Base-by-base conservation (phyloP, 2,329 filamentous ascomycete genomes). In the Aspergillus sp. region DNA sequence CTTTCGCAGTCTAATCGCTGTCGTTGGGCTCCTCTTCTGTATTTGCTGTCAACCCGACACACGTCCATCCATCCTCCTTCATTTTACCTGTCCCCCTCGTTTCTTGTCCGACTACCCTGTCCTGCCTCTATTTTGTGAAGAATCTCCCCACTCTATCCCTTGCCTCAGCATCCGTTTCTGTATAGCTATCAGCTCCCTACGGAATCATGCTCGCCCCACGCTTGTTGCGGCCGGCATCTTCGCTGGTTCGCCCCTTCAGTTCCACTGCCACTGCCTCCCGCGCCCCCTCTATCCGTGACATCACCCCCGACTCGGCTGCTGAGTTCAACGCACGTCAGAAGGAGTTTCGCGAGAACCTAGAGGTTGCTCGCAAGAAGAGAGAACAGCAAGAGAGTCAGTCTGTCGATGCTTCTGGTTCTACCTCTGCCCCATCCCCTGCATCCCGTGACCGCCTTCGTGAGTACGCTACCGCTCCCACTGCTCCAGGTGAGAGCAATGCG, bases 361-460 rank as follows among this genome's bases (percentile, higher is more conserved):
- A 88, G 70, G 85, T 89, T 78, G 88, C 87, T 75, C 88, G 91
- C 79, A 90, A 89, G 82, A 83, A 82, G 78, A 90, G 91, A 80
- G 87, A 89, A 79, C 82, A 87, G 82, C 89, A 91, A 88, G 90
- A 92, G 84, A 93, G 92, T 97, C 79, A 86, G 87, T 89, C 76
- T 73, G 74, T 79, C 77, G 77, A 80, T 74, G 73, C 76, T 72
- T 73, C 78, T 76, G 72, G 77, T 72, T 80, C 78, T 74, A 71
- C 74, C 67, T 75, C 77, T 73, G 67, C 76, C 72, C 62, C 62
- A 59, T 69, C 64, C 73, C 69, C 64, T 65, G 66, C 69, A 61
- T 65, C 66, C 67, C 72, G 66, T 69, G 69, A 74, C 65, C 70
- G 66, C 63, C 57, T 68, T 68, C 74, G 72, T 76, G 74, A 74